phyloP scores from a whole-genome alignment of 192 early-diverging fungal species.

The Thoreauomyces humboldtii region DNA sequence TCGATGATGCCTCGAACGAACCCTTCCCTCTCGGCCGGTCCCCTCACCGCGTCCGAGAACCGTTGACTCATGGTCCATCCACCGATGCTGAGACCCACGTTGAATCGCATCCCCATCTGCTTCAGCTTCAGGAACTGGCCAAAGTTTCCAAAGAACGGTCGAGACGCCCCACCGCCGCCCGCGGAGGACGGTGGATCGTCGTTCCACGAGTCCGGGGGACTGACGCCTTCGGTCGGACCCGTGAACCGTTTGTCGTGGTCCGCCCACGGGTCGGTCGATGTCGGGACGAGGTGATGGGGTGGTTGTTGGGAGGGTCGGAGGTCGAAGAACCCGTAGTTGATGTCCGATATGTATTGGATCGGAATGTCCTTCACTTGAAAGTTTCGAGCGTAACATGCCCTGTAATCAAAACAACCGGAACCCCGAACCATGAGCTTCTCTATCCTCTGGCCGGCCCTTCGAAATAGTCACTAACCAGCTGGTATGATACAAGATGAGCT shows the following conservation, averaged over 20 bases:
- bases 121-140: conserved; percentile 54
- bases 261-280: conserved; percentile 44
- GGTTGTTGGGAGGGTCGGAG: conserved; percentile 22
- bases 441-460: no score
- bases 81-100: conserved; percentile 47
- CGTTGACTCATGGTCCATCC: conserved; percentile 49
- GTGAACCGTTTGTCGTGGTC: conserved; percentile 49
- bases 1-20: conserved; percentile 38
- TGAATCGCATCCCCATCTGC: conserved; percentile 38
- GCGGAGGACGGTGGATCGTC: conserved; percentile 9
- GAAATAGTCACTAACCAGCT: no score
- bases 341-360: conserved; percentile 46
- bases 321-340: conserved; percentile 56
- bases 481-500: no score
- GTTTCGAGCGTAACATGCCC: conserved; percentile 47
- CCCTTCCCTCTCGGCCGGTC: conserved; percentile 20
- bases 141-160: conserved; percentile 52
- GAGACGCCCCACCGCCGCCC: no score
- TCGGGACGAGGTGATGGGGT: conserved; percentile 32
- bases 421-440: conserved; percentile 52
- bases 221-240: conserved; percentile 31
- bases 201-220: conserved; percentile 42
- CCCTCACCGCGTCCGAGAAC: conserved; percentile 47
- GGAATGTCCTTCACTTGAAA: conserved; percentile 55
- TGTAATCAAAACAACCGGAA: no score